Base-by-base conservation (phyloP, 805 yeast genomes). In the Pichia gijzeniarum region DNA sequence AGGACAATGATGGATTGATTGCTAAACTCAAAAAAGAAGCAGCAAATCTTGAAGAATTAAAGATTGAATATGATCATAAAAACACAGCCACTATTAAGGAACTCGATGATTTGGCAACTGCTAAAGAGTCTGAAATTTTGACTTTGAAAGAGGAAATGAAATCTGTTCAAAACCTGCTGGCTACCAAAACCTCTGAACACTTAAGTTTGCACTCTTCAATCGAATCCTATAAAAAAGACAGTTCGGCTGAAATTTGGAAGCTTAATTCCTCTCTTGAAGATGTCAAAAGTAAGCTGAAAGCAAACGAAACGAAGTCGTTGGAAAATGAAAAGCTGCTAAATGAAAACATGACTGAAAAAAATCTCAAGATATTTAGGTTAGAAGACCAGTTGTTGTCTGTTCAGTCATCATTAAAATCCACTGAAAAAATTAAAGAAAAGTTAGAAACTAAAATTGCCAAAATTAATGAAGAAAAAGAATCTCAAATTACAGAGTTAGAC, bases 131-230 rank as follows among this genome's bases (percentile, higher is more conserved):
- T 3, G 48, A 47, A 27, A 19, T 27, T n/a, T 7, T 8, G 13
- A 5, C 31, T 4, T 10, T 47, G 10, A 27, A 31, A 7, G 13
- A 27, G 3, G 18, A 44, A 16, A 16, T 44, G 4, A 3, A 20
- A n/a, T 18, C 4, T 2, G 30, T 39, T 5, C 21, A 27, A 1
- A 21, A 25, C n/a, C 19, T 18, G 1, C 16, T 48, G 13, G 27
- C 38, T 20, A 40, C 40, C 10, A 48, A 41, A 31, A 30, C 31
- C 8, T 14, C 17, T 1, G 42, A 41, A 4, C 43, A 28, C 39
- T 25, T 33, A 16, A 19, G 19, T 5, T 27, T 38, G 7, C n/a
- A 28, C 14, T 9, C 14, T 12, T 37, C 20, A 12, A 43, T 36
- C 28, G 38, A 48, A 34, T 2, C 18, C 1, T 38, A 18, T 22